Percentiles rank a stretch among this genome's conserved stretches.
These are phyloP conservation scores for Candida albicans DNA, from an alignment of 1,139 yeast species.

Conservation along the genomic window DNA sequence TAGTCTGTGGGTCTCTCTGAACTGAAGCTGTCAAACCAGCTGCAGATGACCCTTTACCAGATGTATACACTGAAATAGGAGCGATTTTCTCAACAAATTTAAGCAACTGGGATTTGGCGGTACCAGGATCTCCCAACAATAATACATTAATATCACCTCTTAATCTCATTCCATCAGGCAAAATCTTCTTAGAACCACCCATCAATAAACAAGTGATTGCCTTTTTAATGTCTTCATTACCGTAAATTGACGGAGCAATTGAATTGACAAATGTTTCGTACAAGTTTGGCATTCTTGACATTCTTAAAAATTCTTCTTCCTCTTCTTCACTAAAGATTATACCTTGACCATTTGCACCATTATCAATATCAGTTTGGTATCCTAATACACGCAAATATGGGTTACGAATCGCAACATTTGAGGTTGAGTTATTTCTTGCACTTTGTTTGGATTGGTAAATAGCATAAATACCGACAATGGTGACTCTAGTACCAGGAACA, in stretches of 20 bases:
- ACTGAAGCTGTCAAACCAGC: constrained; percentile 99
- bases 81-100: constrained; percentile 94
- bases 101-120: constrained; percentile 93
- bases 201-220: constrained; percentile 88
- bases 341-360: constrained; percentile 60
- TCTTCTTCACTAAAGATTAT: constrained; percentile 86
- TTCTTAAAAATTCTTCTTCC: constrained; percentile 81
- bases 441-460: constrained; percentile 73
- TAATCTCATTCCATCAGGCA: constrained; percentile 95
- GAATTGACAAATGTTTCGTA: constrained; percentile 84
- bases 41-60: constrained; percentile 99
- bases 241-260: constrained; percentile 96
- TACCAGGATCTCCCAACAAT: constrained; percentile 96
- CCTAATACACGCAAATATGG: constrained; percentile 91
- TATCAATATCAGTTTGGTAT: constrained; percentile 77
- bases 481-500: constrained; percentile 94
- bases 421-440: constrained; percentile 25
- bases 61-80: constrained; percentile 93
- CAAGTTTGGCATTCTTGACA: constrained; percentile 80
- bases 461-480: constrained; percentile 88
- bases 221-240: constrained; percentile 87
- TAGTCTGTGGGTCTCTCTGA: constrained; percentile 82
- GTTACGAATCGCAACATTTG: constrained; percentile 79
- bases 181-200: constrained; percentile 90
- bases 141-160: constrained; percentile 97